Evolutionary conservation across 1,284 basidiomycete species (phyloP), one percentile per base, ranked within the genome.

Genomic region (Tilletiopsis washingtonensis): DNA sequence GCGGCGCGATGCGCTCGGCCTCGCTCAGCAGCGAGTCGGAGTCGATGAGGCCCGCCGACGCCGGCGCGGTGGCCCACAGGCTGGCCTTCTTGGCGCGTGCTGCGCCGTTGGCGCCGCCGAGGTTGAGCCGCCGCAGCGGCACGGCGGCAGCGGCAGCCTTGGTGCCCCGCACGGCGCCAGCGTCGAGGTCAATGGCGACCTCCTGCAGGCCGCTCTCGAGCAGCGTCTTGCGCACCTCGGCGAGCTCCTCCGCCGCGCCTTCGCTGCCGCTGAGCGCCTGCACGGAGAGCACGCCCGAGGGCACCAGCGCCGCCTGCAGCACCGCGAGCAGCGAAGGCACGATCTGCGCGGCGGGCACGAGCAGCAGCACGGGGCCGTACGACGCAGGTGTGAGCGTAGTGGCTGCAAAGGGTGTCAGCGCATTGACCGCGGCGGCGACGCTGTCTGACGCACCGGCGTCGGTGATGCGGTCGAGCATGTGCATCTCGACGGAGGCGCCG

Each of bases 401-500:
- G n/a, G 21, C 19, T 23, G 21, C 17, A 52, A 23, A 41, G 45
- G 25, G 12, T 19, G 44, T 5, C 15, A 34, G n/a, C 24, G 11
- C 19, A 26, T 14, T n/a, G n/a, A 11, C 7, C 15, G 24, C n/a
- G 17, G 37, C 14, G 15, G 20, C 19, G n/a, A 47, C n/a, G 9
- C 11, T 2, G 15, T 34, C 5, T 20, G 1, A 51, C 54, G 38
- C 43, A 56, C 59, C 50, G 1, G 53, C 62, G 19, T 71, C 66
- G 14, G 66, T 71, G 36, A 73, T 49, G 9, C 70, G 64, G 45
- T 73, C 70, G 21, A 65, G 55, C 69, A 73, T 70, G 48, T 73
- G 59, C 57, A 71, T 71, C 46, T 73, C 70, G 5, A 71, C 60
- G 17, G 19, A 45, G 44, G 50, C 24, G 17, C 34, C 54, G 5